These are phyloP conservation scores for Pythium chondricola DNA, from an alignment of 352 stramenopile genomes.

Conservation along the genomic window DNA sequence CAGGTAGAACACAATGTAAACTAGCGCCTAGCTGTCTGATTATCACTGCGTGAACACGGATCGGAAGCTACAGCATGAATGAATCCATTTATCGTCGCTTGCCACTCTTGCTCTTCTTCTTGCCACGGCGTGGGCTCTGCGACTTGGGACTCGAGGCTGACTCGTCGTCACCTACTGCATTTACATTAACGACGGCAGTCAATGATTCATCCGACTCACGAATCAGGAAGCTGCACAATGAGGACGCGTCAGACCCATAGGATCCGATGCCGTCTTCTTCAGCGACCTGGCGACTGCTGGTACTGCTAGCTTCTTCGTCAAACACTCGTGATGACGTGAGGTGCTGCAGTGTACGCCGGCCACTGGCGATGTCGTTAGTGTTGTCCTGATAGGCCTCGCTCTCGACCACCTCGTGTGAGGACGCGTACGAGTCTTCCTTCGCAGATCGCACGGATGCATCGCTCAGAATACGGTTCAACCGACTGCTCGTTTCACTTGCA, in stretches of 20 bases:
- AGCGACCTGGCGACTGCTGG: not conserved
- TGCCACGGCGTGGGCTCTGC: not conserved
- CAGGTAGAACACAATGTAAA: slow-evolving; percentile 1
- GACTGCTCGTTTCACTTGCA: not conserved
- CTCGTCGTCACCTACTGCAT: not conserved
- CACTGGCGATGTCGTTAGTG: slow-evolving; percentile 20
- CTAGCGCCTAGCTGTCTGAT: not conserved
- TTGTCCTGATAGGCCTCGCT: not conserved
- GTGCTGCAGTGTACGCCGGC: slow-evolving; percentile 1
- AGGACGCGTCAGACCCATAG: no score
- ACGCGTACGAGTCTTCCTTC: slow-evolving; percentile 26
- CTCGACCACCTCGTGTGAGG: slow-evolving; percentile 3
- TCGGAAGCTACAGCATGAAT: not conserved
- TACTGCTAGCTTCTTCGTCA: slow-evolving; percentile 16
- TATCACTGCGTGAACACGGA: no score
- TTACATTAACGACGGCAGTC: no score
- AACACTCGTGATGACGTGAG: slow-evolving; percentile 16
- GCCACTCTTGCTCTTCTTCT: slow-evolving; percentile 13
- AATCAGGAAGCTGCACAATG: no score
- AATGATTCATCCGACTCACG: not conserved
- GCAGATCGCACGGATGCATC: slow-evolving; percentile 13
- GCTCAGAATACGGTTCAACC: not conserved
- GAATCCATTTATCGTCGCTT: slow-evolving; percentile 7
- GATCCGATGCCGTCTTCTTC: not conserved
- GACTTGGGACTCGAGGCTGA: not conserved